Base-by-base conservation (phyloP, 768 basidiomycete species). In the Suillus paluster region DNA sequence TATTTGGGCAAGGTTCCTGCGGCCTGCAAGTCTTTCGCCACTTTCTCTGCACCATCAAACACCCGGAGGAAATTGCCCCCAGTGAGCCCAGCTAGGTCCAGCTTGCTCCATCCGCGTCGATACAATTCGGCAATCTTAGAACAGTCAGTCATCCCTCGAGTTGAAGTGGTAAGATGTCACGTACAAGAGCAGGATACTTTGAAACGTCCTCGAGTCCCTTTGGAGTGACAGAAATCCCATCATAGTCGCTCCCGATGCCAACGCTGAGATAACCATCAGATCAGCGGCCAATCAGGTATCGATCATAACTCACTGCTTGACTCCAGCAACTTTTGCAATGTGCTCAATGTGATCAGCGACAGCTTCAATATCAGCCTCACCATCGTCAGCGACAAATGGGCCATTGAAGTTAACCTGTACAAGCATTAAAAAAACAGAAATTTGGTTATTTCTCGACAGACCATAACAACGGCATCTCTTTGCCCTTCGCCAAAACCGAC, bases 291-390 rank as follows among this genome's bases (percentile, higher is more conserved):
- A 25, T 23, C 11, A 3, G 12, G 0, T 6, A 21, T 9, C 2
- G 7, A 27, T 0, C 14, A 48, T 8, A 5, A 76, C 87, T 70
- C 60, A 88, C 88, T 97, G 90, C 65, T 83, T 77, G 72, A 84
- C 90, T 36, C 94, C 92, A 25, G 89, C 79, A 25, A 92, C 70
- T 19, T 77, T 80, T 3, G 86, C 92, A 65, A 97, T 91, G 68
- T 95, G 92, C 21, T 94, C 92, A 36, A 97, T 80, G 66, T 97
- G 95, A 73, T 97, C 86, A 1, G 93, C 95, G 21, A 97, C 92
- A 9, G 80, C 78, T 54, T 79, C 68, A 5, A 95, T 81, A 15
- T 83, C 84, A 10, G 91, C 94, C 57, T 87, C 75, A 7, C 87
- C 90, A 12, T 83, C 81, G 0, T 71, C 67, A 4, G 90, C 88